These are phyloP conservation scores for Rostrohypoxylon terebratum DNA, from an alignment of 495 filamentous ascomycete genomes.

Conservation along the genomic window DNA sequence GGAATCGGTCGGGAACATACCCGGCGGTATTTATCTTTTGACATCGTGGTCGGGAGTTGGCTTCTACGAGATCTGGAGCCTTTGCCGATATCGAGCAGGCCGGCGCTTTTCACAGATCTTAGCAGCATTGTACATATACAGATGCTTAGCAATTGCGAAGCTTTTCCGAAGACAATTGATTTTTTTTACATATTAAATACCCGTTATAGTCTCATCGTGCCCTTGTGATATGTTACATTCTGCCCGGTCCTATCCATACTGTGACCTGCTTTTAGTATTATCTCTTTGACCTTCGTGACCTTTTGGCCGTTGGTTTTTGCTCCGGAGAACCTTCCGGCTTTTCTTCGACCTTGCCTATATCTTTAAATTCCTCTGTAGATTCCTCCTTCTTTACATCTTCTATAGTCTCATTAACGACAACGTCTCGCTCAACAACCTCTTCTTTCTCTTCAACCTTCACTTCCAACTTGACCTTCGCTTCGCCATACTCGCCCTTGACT, in stretches of 20 bases:
- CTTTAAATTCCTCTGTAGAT: neutral
- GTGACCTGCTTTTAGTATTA: conserved; percentile 5
- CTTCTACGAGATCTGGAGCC: conserved; percentile 20
- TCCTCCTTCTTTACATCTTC: conserved; percentile 49
- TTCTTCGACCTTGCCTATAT: neutral
- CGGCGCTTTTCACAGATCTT: conserved; percentile 19
- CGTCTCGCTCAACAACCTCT: conserved; percentile 49
- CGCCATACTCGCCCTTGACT: conserved; percentile 16
- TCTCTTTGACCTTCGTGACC: conserved; percentile 22
- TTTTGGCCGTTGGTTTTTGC: conserved; percentile 14
- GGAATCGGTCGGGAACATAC: conserved; percentile 17
- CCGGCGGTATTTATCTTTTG: conserved; percentile 18
- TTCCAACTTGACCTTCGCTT: conserved; percentile 40
- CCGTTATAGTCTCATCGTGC: neutral
- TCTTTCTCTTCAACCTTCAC: conserved; percentile 39
- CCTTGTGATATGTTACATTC: conserved; percentile 19
- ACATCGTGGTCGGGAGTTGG: conserved; percentile 18
- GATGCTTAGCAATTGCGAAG: conserved; percentile 12
- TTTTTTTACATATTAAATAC: conserved; percentile 18
- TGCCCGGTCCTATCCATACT: neutral
- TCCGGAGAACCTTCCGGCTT: conserved; percentile 8
- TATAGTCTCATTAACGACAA: conserved; percentile 45
- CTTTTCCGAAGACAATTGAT: conserved; percentile 25
- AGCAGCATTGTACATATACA: conserved; percentile 31
- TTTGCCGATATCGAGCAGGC: neutral